These are phyloP conservation scores for Stipa capillata DNA, from an alignment of 176 grass and related monocot species.

Conservation along the genomic window DNA sequence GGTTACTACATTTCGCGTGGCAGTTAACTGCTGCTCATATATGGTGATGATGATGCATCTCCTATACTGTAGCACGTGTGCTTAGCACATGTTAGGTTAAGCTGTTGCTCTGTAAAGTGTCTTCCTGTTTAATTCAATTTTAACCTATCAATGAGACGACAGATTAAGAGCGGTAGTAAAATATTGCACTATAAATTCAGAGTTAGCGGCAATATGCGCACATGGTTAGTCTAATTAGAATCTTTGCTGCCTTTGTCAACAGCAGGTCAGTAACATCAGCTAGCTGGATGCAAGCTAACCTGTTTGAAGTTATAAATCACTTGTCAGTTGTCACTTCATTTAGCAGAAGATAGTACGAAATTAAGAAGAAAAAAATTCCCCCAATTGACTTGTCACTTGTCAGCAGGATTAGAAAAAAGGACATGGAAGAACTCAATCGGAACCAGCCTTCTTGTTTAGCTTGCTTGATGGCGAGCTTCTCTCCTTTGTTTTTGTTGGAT, in stretches of 20 bases:
- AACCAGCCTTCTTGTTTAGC: neutral
- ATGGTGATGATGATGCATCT: neutral
- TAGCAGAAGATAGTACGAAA: neutral
- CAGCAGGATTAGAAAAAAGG: neutral
- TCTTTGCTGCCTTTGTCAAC: neutral
- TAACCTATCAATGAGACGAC: neutral
- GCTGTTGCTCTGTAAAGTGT: constrained; percentile 27
- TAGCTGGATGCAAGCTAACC: neutral
- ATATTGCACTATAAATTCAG: neutral
- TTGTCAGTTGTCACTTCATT: neutral
- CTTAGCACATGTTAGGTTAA: constrained; percentile 46
- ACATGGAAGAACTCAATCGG: neutral
- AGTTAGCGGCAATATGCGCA: neutral
- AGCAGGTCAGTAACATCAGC: neutral
- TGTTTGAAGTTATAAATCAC: neutral
- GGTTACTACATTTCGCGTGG: constrained; percentile 7
- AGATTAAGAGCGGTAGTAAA: too few species aligned
- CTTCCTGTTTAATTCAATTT: neutral
- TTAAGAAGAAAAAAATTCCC: neutral
- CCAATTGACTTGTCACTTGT: neutral
- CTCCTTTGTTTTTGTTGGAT: too few species aligned
- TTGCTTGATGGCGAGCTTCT: neutral
- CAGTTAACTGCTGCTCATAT: neutral
- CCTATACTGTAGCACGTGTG: neutral
- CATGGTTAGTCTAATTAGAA: neutral